Evolutionary conservation across 1,139 yeast genomes (phyloP), one percentile per base, ranked within the genome.

Genomic region (Debaryomycetaceae sp.): DNA sequence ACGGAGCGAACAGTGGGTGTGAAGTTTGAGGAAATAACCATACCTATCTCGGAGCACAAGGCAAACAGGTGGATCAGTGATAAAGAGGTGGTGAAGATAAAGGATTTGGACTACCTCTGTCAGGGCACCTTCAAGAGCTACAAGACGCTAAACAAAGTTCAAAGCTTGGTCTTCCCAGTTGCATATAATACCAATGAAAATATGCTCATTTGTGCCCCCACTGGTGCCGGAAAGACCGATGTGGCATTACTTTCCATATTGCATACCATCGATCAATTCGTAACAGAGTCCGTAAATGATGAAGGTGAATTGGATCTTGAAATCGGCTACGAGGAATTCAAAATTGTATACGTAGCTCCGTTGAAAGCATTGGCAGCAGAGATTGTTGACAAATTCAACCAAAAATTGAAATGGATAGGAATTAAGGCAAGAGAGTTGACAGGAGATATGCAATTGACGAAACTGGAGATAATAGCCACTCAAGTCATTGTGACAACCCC

Each of bases 181-280:
- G 99, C 97, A 0, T 95, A 93, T 60, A 82, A 85, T 45, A 86
- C 98, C 6, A 91, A 89, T 63, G 97, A 91, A 55, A 93, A 95
- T 58, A 87, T 95, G 97, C 74, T 93, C 42, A 91, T 93, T 1
- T 93, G 99, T 79, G 99, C 99, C 0, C 99, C 99, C 2, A 93
- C 99, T 0, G 99, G 99, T 75, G 98, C 99, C 6, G 99, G 99
- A 77, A 93, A 93, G 60, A 95, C 99, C 0, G 98, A 95, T 63
- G 96, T 95, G 36, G 99, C 99, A 0, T 69, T 95, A 56, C 68
- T 93, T 37, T 76, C 98, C 0, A 83, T 93, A 56, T 70, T 95
- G 44, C 88, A 86, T 55, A 80, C 95, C 0, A 84, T 93, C n/a
- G 79, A 83, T 38, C 93, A 88, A 58, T 81, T 69, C 55, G 68